Evolutionary conservation across 208 protist genomes (phyloP).

Genomic region (Trypanosoma boissoni): DNA sequence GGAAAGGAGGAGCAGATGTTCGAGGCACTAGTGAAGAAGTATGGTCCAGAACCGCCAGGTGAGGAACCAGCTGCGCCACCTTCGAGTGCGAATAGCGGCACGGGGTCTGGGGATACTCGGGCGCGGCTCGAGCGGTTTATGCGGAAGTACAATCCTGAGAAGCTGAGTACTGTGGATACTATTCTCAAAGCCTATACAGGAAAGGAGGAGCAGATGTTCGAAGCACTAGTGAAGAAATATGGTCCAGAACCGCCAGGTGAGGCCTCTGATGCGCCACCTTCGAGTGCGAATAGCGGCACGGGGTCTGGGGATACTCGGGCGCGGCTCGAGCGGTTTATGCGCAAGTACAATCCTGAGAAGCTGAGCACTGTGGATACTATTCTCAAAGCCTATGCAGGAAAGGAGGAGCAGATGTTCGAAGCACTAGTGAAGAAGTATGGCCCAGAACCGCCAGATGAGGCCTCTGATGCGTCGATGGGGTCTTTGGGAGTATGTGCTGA

Average conservation of each 20-base stretch:
- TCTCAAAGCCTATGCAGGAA: constrained; percentile 32
- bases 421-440: constrained; percentile 70
- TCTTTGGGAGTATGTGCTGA: not conserved
- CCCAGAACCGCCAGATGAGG: constrained; percentile 31
- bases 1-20: constrained; percentile 67
- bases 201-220: constrained; percentile 52
- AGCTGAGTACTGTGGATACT: constrained; percentile 5
- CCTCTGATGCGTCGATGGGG: not conserved
- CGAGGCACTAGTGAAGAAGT: constrained; percentile 66
- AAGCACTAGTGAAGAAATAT: constrained; percentile 61
- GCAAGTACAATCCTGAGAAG: constrained; percentile 20
- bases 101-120: not conserved
- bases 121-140: constrained; percentile 36
- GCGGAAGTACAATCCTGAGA: constrained; percentile 66
- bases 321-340: constrained; percentile 14
- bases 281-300: not conserved
- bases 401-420: constrained; percentile 52
- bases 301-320: not conserved
- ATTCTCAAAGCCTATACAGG: constrained; percentile 31
- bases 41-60: constrained; percentile 54
- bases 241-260: constrained; percentile 40
- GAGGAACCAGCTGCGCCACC: not conserved
- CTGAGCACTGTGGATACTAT: constrained; percentile 16
- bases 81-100: not conserved
- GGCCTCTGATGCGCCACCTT: not conserved